These are phyloP conservation scores for Rhodotorula glutinis DNA, from an alignment of 1,284 basidiomycete genomes.

Conservation along the genomic window DNA sequence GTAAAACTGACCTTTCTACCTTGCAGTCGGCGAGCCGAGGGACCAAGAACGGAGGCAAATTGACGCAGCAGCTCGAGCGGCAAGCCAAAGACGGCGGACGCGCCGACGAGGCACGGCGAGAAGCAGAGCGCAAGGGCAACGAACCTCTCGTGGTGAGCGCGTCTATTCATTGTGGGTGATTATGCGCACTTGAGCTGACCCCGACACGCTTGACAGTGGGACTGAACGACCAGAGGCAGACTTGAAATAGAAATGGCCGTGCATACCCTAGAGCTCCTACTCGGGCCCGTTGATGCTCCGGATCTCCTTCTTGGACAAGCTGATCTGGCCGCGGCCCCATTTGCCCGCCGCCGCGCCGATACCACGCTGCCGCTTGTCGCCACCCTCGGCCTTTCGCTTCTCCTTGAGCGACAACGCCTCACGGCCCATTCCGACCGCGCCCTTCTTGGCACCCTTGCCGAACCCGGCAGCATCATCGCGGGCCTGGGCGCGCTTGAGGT, in stretches of 20 bases:
- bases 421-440: slow-evolving; percentile 1
- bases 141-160: slow-evolving; percentile 15
- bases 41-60: slow-evolving; percentile 13
- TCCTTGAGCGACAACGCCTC: slow-evolving; percentile 36
- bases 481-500: slow-evolving; percentile 29
- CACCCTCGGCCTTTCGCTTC: slow-evolving; percentile 33
- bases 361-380: slow-evolving; percentile 35
- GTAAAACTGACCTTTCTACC: rapidly evolving
- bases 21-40: not conserved
- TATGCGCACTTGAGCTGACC: not conserved
- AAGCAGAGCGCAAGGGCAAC: slow-evolving; percentile 17
- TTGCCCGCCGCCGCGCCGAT: slow-evolving; percentile 30
- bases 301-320: slow-evolving; percentile 32
- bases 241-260: too few species aligned
- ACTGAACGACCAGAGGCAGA: slow-evolving; percentile 5
- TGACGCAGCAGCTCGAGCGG: slow-evolving; percentile 14
- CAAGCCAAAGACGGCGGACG: slow-evolving; percentile 24
- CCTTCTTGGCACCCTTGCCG: slow-evolving; percentile 13
- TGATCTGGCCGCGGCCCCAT: slow-evolving; percentile 28
- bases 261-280: not conserved
- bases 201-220: slow-evolving; percentile 14
- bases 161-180: not conserved
- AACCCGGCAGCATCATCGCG: slow-evolving; percentile 33
- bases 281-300: slow-evolving; percentile 6
- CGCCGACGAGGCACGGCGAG: slow-evolving; percentile 14